Evolutionary conservation across 805 yeast genomes (phyloP).

Genomic region (Dipodascus albidus): DNA sequence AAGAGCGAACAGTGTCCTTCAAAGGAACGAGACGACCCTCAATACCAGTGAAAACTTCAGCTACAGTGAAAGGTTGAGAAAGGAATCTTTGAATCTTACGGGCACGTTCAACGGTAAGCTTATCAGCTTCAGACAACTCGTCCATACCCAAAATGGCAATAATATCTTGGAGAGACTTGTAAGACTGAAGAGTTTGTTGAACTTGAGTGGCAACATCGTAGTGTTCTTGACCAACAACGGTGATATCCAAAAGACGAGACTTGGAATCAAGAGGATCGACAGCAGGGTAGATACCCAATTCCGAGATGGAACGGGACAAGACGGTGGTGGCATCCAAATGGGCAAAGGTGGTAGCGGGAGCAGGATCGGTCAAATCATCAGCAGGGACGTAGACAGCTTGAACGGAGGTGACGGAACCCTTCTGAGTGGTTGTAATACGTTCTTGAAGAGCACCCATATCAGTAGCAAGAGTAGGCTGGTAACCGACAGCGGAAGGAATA

Average conservation of each 20-base stretch:
- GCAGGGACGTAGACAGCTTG: slow-evolving; percentile 99
- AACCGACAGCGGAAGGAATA: slow-evolving; percentile 99
- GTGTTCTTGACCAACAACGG: slow-evolving; percentile 98
- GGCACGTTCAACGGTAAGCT: slow-evolving; percentile 99
- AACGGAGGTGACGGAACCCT: slow-evolving; percentile 99
- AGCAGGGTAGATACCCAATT: slow-evolving; percentile 99
- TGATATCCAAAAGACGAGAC: slow-evolving; percentile 94
- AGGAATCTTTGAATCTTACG: slow-evolving; percentile 99
- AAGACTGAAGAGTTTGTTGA: slow-evolving; percentile 98
- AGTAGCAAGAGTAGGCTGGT: slow-evolving; percentile 99
- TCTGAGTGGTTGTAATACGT: slow-evolving; percentile 98
- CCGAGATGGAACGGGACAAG: slow-evolving; percentile 98
- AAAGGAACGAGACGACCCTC: slow-evolving; percentile 95
- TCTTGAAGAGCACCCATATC: slow-evolving; percentile 99
- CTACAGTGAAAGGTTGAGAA: slow-evolving; percentile 99
- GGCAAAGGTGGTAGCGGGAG: slow-evolving; percentile 99
- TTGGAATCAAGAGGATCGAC: slow-evolving; percentile 99
- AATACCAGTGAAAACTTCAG: slow-evolving; percentile 99
- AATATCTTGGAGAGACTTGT: slow-evolving; percentile 99
- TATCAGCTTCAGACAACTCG: slow-evolving; percentile 97
- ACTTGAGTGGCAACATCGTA: slow-evolving; percentile 89
- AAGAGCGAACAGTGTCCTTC: slow-evolving; percentile 87
- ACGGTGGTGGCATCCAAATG: slow-evolving; percentile 99
- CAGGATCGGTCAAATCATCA: slow-evolving; percentile 99
- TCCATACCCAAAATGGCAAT: slow-evolving; percentile 99